Percentiles rank a stretch among this genome's conserved stretches.
These are phyloP conservation scores for Eucalyptus grandis DNA, from an alignment of 345 rosid species.

Conservation along the genomic window DNA sequence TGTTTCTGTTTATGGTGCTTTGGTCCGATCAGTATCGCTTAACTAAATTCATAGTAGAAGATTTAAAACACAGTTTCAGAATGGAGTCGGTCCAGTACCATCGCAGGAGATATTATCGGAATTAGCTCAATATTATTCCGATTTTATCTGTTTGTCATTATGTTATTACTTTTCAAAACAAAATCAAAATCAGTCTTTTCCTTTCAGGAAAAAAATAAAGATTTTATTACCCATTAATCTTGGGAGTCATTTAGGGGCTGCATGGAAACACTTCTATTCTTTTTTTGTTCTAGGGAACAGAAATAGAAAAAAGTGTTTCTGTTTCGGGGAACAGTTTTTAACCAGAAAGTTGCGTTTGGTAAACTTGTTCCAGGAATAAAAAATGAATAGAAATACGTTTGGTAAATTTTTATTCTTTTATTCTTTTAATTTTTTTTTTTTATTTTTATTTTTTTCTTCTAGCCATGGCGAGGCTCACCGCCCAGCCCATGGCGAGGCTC, in stretches of 20 bases:
- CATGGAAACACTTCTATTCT: too few relatives aligned
- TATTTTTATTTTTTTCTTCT: too few relatives aligned
- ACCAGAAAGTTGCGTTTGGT: too few relatives aligned
- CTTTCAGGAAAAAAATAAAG: not conserved
- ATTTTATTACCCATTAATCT: not conserved
- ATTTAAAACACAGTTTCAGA: not conserved
- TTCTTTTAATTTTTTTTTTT: too few relatives aligned
- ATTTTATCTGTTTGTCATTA: not conserved
- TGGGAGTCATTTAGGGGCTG: not conserved
- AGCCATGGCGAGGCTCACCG: too few relatives aligned
- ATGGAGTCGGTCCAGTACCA: not conserved
- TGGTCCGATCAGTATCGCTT: not conserved
- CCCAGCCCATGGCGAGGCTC: too few relatives aligned
- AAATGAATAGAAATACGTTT: too few relatives aligned
- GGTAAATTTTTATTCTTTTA: too few relatives aligned
- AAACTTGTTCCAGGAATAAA: too few relatives aligned
- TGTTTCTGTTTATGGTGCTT: not conserved
- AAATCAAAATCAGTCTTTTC: not conserved
- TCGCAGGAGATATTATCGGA: not conserved
- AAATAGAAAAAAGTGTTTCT: too few relatives aligned
- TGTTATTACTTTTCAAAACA: not conserved
- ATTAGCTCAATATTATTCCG: not conserved
- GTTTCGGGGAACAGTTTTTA: too few relatives aligned
- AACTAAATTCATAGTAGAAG: not conserved
- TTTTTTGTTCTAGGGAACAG: too few relatives aligned